Evolutionary conservation across 257 asterid species (phyloP), one percentile per base, ranked within the genome.

Genomic region (Fraxinus pennsylvanica): DNA sequence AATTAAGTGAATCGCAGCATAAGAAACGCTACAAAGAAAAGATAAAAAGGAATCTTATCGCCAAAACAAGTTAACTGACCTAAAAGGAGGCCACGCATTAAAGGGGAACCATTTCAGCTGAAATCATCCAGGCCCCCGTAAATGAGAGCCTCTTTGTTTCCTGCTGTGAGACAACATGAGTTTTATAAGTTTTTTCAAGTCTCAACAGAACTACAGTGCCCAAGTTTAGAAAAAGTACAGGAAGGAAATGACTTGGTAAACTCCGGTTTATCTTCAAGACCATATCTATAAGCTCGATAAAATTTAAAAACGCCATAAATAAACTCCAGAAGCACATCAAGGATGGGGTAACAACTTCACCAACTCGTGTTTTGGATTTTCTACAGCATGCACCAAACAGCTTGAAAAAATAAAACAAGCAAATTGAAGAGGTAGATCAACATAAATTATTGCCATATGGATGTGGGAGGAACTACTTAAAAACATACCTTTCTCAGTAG

Each of bases 61-160:
- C 88, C 81, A 77, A 92, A 86, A 84, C 96, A 87, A 85, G 87
- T 87, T 39, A 83, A 93, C 97, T 93, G 97, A 93, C 97, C 97
- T 90, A 92, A 86, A 63, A 81, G 84, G 92, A 88, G 92, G 91
- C 93, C 95, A 91, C 83, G 90, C 92, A 90, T 85, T 91, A 87
- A 87, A 91, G 91, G 90, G 97, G 92, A 85, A 86, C 88, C 97
- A 89, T 89, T 91, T 91, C 96, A 90, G 94, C 97, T 79, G 91
- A 89, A 93, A 91, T 88, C 96, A 85, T 86, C 94, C 92, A 89
- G 94, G 93, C 97, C 92, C 97, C 97, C 93, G 87, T 87, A 90
- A 86, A 89, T 82, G 96, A 93, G 94, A 93, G 97, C 92, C 96
- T 88, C 96, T 88, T 85, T 89, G 88, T 90, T 88, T 86, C 97